Evolutionary conservation across 768 basidiomycete species (phyloP), one percentile per base, ranked within the genome.

Genomic region (Pleurotus tuoliensis): DNA sequence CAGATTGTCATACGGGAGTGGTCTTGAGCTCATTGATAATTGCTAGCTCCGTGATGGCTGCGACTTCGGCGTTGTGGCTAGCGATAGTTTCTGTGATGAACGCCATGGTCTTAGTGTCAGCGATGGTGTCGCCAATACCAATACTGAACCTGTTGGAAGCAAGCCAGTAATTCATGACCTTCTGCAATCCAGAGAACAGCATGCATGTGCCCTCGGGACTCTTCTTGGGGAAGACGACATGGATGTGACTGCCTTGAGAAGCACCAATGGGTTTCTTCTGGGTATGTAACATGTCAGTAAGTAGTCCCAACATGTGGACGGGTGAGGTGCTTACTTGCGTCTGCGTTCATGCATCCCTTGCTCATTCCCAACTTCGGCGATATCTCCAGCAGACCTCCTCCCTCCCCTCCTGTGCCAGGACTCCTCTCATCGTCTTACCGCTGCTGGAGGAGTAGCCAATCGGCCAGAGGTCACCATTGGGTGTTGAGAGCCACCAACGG

Each of bases 241-340:
- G 95, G 40, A 98, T 83, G 7, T 98, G 79, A 73, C 97, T 96
- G 44, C 95, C 95, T 58, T 92, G 90, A 0, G 92, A 86, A 2
- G 94, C 91, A 57, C 97, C 97, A 39, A 98, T 95, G n/a, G 94
- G 97, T 76, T 98, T 95, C 79, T 99, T 99, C 76, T 96, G 24
- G 24, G 24, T 3, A 24, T 5, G 24, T 24, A 24, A 5, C 24
- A 24, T 5, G 24, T 24, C 24, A 5, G 24, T 24, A 5, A 24
- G 24, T 24, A 24, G 24, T 24, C 5, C 24, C 24, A 24, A 24
- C 24, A 24, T 24, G 24, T 5, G 2, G 5, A 5, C 5, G 24
- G 5, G 24, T 5, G 24, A 5, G 24, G 5, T 24, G 24, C 24
- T 24, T 24, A 24, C 24, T 24, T 24, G 24, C 24, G 5, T 24